Conservation (phyloP, 345 rosid species). For the Populus simonii region DNA sequence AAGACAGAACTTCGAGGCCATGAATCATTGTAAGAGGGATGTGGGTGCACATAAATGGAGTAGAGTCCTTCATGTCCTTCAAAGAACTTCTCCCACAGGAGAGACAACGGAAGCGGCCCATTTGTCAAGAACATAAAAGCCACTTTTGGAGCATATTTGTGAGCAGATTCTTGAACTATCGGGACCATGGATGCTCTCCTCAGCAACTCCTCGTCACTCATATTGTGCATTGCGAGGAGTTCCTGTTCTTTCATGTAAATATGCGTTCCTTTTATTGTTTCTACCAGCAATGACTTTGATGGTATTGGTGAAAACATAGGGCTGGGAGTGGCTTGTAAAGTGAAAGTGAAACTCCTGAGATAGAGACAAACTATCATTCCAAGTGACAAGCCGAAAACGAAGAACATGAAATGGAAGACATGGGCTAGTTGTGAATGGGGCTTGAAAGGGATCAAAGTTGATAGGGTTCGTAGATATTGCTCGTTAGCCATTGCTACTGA, state of each 20-base stretch:
- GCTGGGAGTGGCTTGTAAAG: neutral
- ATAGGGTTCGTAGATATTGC: slow-evolving; percentile 8
- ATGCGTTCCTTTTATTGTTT: neutral
- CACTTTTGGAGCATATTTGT: neutral
- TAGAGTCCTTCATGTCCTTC: slow-evolving; percentile 13
- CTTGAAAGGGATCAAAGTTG: slow-evolving; percentile 16
- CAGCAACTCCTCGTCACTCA: slow-evolving; percentile 19
- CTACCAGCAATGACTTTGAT: neutral
- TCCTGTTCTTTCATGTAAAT: neutral
- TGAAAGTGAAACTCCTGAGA: slow-evolving; percentile 22
- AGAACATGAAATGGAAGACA: slow-evolving; percentile 22
- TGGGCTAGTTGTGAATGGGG: slow-evolving; percentile 7
- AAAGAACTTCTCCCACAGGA: slow-evolving; percentile 24
- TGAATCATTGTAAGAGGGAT: slow-evolving; percentile 1
- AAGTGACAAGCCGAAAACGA: slow-evolving; percentile 39
- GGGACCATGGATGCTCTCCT: slow-evolving; percentile 6
- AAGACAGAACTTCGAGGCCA: slow-evolving; percentile 14
- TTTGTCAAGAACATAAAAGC: slow-evolving; percentile 20
- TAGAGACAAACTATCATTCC: slow-evolving; percentile 38
- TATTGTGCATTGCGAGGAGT: slow-evolving; percentile 10
- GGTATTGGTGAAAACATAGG: neutral
- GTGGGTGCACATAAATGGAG: slow-evolving; percentile 14
- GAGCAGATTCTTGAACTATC: neutral
- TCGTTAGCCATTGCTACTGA: slow-evolving; percentile 24
- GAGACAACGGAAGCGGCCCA: slow-evolving; percentile 18